Conservation (phyloP, 805 yeast species). For the Nakazawaea anatomiae region DNA sequence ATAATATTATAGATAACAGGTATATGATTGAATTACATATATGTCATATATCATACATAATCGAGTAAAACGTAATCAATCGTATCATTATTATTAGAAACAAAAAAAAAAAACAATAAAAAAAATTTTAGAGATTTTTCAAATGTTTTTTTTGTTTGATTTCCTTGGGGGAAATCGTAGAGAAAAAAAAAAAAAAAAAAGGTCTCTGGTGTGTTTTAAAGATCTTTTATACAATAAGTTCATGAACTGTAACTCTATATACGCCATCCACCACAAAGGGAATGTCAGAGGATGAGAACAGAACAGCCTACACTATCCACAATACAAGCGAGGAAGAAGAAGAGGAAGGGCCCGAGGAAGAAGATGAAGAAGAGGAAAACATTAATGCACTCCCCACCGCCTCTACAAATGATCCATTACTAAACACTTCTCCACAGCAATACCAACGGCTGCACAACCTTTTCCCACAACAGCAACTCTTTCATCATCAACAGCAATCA, state of each 20-base stretch:
- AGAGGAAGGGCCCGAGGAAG: background rate
- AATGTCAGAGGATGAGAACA: slow-evolving; percentile 6
- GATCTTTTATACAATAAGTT: background rate
- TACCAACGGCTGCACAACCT: background rate
- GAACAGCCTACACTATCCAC: background rate
- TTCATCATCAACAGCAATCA: background rate
- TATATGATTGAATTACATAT: no score
- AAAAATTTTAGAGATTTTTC: no score
- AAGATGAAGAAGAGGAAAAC: background rate
- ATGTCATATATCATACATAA: no score
- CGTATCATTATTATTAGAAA: no score
- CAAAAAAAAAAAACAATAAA: background rate
- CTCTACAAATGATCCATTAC: background rate
- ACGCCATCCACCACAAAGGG: background rate
- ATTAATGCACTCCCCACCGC: background rate
- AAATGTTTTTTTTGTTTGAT: no score
- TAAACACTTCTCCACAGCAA: background rate
- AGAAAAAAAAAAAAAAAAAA: no score
- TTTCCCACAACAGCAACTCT: background rate
- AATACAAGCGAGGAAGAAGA: background rate
- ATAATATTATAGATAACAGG: no score
- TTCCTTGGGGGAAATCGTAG: background rate
- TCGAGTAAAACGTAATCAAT: no score
- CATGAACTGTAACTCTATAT: background rate
- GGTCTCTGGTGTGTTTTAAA: background rate